Evolutionary conservation across 805 yeast genomes (phyloP).

Genomic region (Deakozyma indianensis): DNA sequence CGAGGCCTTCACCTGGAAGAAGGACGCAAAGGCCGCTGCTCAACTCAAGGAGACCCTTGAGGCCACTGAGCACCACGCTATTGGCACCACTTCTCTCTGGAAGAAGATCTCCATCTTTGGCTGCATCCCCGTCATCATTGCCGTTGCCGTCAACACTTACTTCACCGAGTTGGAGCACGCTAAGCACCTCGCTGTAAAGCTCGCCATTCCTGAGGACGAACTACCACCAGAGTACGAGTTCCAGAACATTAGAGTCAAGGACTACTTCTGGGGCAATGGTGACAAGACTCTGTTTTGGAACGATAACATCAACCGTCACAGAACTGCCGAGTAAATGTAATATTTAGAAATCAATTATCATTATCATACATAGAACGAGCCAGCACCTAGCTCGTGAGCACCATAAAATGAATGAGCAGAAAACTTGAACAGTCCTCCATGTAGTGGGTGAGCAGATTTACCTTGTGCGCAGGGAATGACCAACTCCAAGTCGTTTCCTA

Average conservation of each 20-base stretch:
- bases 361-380: too few relatives aligned
- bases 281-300: slow-evolving; percentile 97
- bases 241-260: slow-evolving; percentile 77
- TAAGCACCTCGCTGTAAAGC: slow-evolving; percentile 50
- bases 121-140: slow-evolving; percentile 69
- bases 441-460: too few relatives aligned
- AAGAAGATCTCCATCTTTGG: slow-evolving; percentile 65
- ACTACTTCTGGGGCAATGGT: slow-evolving; percentile 98
- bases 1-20: slow-evolving; percentile 11
- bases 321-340: slow-evolving; percentile 5
- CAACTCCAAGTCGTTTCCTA: too few relatives aligned
- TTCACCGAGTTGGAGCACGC: slow-evolving; percentile 80
- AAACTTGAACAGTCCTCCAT: too few relatives aligned
- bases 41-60: slow-evolving; percentile 47
- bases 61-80: slow-evolving; percentile 69
- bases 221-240: slow-evolving; percentile 86
- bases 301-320: slow-evolving; percentile 77
- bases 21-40: slow-evolving; percentile 51
- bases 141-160: slow-evolving; percentile 68
- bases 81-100: slow-evolving; percentile 66
- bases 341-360: background rate
- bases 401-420: too few relatives aligned
- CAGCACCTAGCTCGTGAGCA: too few relatives aligned
- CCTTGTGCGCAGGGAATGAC: too few relatives aligned
- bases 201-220: slow-evolving; percentile 65